Evolutionary conservation across 2,329 filamentous ascomycete genomes (phyloP), one percentile per base, ranked within the genome.

Genomic region (Fusarium foetens): DNA sequence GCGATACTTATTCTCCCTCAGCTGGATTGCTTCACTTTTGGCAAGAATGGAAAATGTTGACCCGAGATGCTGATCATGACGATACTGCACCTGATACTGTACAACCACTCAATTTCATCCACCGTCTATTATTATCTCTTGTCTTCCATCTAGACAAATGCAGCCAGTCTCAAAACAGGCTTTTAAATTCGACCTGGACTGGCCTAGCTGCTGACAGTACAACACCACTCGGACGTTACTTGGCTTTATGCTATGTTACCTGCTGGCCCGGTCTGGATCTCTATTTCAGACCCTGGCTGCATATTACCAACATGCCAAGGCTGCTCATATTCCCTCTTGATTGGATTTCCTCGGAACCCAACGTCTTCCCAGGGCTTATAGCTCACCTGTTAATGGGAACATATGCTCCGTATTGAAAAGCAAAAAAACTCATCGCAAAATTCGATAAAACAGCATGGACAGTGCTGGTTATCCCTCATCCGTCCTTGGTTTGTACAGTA

Each of bases 211-310:
- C 69, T 72, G 60, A 66, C 52, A 41, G 35, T 43, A 51, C 49
- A 49, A 42, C 46, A 58, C 45, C 39, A 33, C 52, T 33, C 27
- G n/a, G 27, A 51, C 23, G 14, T 38, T 65, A 52, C 66, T 46
- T 53, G 66, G 54, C 67, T 63, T 70, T 43, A 68, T 54, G 58
- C 52, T 48, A 60, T 68, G 65, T 62, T 63, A 41, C 42, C 45
- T 66, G 41, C 35, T 62, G 61, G 62, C 45, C 57, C 33, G 63
- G 71, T 63, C 71, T 73, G 64, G 71, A 73, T 68, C 71, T 74
- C 43, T 65, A 60, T 58, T 66, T 58, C 58, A 67, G 65, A 72
- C 60, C 71, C 71, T 68, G 46, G 68, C 68, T 72, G 71, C 71
- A 74, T 62, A 45, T 45, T 39, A 58, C 42, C 17, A 31, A 46